phyloP scores from a whole-genome alignment of 345 rosid genomes.

The Eucalyptus cloeziana region DNA sequence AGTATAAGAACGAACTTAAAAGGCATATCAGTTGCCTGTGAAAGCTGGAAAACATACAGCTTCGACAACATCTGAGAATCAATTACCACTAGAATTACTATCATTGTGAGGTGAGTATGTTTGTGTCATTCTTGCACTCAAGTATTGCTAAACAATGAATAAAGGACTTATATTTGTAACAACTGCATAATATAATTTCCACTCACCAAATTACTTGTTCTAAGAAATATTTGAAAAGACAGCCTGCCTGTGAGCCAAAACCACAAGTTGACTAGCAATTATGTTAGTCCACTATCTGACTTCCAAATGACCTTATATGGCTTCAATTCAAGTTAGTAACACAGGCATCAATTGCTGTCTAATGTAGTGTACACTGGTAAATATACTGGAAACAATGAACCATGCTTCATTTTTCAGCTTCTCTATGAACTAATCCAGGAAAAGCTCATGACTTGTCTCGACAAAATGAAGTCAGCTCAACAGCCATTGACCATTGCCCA shows the following conservation, averaged over 20 bases:
- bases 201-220: neutral
- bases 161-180: neutral
- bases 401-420: neutral
- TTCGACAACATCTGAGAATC: neutral
- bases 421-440: neutral
- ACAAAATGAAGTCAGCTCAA: neutral
- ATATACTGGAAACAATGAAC: neutral
- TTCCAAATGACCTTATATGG: neutral
- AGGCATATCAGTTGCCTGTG: neutral
- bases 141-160: neutral
- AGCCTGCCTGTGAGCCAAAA: neutral
- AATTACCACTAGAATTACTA: neutral
- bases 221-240: neutral
- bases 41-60: neutral
- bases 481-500: constrained; percentile 6
- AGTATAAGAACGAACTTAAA: neutral
- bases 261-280: neutral
- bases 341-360: neutral
- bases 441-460: neutral
- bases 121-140: neutral
- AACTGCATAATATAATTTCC: neutral
- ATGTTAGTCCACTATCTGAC: neutral
- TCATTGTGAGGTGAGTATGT: neutral
- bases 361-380: neutral
- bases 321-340: neutral